phyloP scores from a whole-genome alignment of 371 early-diverging fungal species.

The Mucor plumbeus region DNA sequence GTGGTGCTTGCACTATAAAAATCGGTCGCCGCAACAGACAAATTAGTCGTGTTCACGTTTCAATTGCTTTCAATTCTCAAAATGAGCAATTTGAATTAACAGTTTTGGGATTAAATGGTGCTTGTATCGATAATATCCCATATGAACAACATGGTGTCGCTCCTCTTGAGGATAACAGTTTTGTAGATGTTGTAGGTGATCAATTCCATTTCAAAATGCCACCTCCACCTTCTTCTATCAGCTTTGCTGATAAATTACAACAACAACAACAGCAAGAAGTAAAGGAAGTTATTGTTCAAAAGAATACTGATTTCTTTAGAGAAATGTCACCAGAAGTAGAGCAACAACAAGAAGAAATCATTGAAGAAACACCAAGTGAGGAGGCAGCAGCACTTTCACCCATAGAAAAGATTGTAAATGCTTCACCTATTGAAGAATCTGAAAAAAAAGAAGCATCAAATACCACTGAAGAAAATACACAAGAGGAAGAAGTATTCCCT shows the following conservation, averaged over 20 bases:
- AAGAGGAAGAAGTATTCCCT: slow-evolving; percentile 17
- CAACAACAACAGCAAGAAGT: slow-evolving; percentile 9
- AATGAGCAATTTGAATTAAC: slow-evolving; percentile 47
- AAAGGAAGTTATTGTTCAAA: not conserved
- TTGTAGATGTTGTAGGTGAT: slow-evolving; percentile 51
- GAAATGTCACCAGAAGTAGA: slow-evolving; percentile 25
- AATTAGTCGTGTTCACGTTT: slow-evolving; percentile 64
- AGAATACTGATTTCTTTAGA: slow-evolving; percentile 14
- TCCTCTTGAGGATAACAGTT: slow-evolving; percentile 34
- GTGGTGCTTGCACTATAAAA: slow-evolving; percentile 59
- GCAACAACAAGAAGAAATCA: not conserved
- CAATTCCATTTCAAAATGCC: slow-evolving; percentile 32
- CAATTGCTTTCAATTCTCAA: slow-evolving; percentile 47
- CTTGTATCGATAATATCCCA: slow-evolving; percentile 38
- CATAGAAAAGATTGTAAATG: not conserved
- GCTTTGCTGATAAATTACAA: not conserved
- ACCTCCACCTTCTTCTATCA: slow-evolving; percentile 15
- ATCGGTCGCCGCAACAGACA: slow-evolving; percentile 65
- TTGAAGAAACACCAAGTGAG: not conserved
- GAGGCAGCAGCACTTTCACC: slow-evolving; percentile 1
- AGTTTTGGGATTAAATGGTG: slow-evolving; percentile 64
- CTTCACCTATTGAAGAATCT: not conserved
- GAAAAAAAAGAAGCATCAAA: not conserved
- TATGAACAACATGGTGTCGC: slow-evolving; percentile 43
- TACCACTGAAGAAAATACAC: not conserved